phyloP scores from a whole-genome alignment of 1,284 basidiomycete species.

The Austroboletus niveus region DNA sequence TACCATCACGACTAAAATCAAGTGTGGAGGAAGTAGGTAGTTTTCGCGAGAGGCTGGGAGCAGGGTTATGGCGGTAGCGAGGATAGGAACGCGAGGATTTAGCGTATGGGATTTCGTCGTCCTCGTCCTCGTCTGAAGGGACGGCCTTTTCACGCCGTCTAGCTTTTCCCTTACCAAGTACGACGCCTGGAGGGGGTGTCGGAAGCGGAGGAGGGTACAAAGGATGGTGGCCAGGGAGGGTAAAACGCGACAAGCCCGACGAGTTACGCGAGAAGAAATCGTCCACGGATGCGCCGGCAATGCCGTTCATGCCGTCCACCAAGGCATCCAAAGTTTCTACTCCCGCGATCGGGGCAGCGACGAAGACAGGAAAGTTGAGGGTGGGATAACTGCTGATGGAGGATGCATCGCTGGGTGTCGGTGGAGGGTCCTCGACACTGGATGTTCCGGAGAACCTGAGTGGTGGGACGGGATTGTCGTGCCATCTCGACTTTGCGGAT shows the following conservation, averaged over 20 bases:
- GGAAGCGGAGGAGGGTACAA: conserved; percentile 78
- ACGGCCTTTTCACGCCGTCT: conserved; percentile 39
- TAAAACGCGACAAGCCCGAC: conserved; percentile 51
- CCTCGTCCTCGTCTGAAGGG: conserved; percentile 47
- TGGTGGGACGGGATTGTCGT: conserved; percentile 40
- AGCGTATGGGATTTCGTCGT: conserved; percentile 25
- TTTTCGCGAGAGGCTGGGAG: conserved; percentile 37
- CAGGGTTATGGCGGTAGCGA: conserved; percentile 38
- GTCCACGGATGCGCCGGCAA: conserved; percentile 41
- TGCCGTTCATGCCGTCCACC: conserved; percentile 79
- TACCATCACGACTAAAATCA: conserved; percentile 17
- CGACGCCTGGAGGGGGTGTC: conserved; percentile 75
- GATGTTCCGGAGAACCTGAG: conserved; percentile 67
- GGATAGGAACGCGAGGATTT: conserved; percentile 34
- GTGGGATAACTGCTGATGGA: conserved; percentile 32
- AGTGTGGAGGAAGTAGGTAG: conserved; percentile 41
- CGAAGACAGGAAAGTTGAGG: conserved; percentile 61
- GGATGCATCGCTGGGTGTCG: conserved; percentile 59
- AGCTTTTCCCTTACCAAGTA: conserved; percentile 60
- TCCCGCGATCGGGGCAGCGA: conserved; percentile 70
- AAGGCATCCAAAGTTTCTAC: conserved; percentile 84
- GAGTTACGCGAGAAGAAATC: conserved; percentile 45
- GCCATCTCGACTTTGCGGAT: conserved; percentile 45
- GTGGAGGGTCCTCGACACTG: conserved; percentile 56
- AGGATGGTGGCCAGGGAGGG: conserved; percentile 56